Evolutionary conservation across 768 basidiomycete genomes (phyloP).

Genomic region (Tubosaeta sp.): DNA sequence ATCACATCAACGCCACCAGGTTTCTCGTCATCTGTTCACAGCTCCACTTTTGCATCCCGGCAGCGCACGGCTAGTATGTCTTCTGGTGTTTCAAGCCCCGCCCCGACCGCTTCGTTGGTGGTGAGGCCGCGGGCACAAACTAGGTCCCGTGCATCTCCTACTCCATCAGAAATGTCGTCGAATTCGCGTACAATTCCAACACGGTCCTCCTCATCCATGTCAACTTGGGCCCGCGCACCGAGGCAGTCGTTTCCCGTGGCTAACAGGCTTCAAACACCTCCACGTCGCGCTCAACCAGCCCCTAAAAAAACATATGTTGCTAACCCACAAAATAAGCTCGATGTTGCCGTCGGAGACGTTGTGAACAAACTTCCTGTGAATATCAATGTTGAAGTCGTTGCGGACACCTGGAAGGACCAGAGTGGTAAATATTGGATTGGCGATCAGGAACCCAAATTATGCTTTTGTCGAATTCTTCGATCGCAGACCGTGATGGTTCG

Average conservation of each 20-base stretch:
- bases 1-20: conserved; percentile 35
- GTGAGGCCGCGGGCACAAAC: conserved; percentile 40
- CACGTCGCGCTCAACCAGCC: conserved; percentile 33
- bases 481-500: conserved; percentile 95
- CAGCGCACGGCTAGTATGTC: conserved; percentile 71
- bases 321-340: conserved; percentile 86
- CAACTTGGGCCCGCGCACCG: conserved; percentile 67
- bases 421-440: conserved; percentile 98
- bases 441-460: conserved; percentile 82
- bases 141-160: conserved; percentile 52
- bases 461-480: conserved; percentile 87
- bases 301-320: conserved; percentile 73
- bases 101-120: conserved; percentile 29
- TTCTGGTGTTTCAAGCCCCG: conserved; percentile 37
- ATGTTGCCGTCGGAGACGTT: conserved; percentile 89
- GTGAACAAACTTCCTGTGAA: conserved; percentile 84
- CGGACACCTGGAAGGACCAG: conserved; percentile 86
- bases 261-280: conserved; percentile 45
- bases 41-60: conserved; percentile 77
- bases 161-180: conserved; percentile 55
- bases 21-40: conserved; percentile 38
- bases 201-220: conserved; percentile 43
- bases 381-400: conserved; percentile 76
- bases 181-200: conserved; percentile 45
- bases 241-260: conserved; percentile 52